A percentile compares a stretch with the other conserved stretches of the same genome.
Conservation (phyloP, 176 grass and related monocot genomes). For the Oryza glaberrima region DNA sequence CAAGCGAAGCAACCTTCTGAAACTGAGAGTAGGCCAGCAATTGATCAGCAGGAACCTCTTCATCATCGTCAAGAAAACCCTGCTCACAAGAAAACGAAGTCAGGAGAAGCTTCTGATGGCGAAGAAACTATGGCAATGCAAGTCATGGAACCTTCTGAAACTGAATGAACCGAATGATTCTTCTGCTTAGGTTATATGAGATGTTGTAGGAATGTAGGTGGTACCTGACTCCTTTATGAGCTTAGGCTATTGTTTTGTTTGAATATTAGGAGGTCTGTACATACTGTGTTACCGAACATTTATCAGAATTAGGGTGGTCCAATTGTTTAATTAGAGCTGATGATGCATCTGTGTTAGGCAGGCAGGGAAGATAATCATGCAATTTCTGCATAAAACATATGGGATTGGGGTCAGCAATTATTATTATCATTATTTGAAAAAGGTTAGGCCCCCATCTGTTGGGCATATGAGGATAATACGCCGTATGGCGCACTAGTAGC, state of each 20-base stretch:
- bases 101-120: conserved; percentile 12
- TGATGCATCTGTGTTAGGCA: conserved; percentile 11
- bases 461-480: too few relatives aligned
- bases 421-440: neutral
- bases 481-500: too few relatives aligned
- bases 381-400: neutral
- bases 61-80: neutral
- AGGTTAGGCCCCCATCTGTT: neutral
- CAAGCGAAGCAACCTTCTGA: neutral
- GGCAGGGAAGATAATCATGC: neutral
- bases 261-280: neutral
- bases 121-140: neutral
- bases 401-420: neutral
- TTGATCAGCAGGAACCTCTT: neutral
- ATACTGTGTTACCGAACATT: conserved; percentile 4
- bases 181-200: conserved; percentile 34
- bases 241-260: neutral
- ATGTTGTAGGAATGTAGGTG: neutral
- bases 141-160: conserved; percentile 13
- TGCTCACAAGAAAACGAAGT: neutral
- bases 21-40: conserved; percentile 21
- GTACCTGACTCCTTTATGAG: neutral
- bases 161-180: conserved; percentile 5
- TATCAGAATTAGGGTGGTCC: conserved; percentile 11
- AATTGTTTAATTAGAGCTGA: conserved; percentile 2